phyloP scores from a whole-genome alignment of 768 basidiomycete genomes.

The Amanita phalloides region DNA sequence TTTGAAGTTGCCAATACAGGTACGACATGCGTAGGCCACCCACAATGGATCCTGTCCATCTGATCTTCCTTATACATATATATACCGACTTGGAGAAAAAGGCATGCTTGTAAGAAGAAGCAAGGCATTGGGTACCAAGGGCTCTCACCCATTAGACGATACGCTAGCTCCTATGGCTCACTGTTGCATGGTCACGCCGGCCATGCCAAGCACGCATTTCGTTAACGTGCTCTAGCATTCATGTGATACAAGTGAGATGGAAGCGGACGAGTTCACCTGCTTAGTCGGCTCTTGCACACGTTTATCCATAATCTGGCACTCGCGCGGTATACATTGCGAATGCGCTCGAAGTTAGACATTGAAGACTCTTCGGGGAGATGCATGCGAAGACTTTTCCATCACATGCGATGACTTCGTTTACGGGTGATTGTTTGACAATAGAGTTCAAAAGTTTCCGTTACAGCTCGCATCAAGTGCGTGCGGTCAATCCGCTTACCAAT shows the following conservation, averaged over 20 bases:
- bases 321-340: not conserved
- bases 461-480: not conserved
- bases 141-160: not conserved
- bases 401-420: not conserved
- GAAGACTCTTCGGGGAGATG: not conserved
- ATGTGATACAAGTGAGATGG: not conserved
- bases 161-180: not conserved
- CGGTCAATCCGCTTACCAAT: not conserved
- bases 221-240: not conserved
- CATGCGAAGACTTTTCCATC: not conserved
- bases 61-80: slow-evolving; percentile 51
- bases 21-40: slow-evolving; percentile 42
- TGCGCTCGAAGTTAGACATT: not conserved
- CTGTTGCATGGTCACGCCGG: not conserved
- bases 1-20: slow-evolving; percentile 26
- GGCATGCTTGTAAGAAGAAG: not conserved
- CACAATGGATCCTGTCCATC: slow-evolving; percentile 23
- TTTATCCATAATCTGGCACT: not conserved
- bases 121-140: not conserved
- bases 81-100: slow-evolving; percentile 6
- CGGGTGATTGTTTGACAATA: too few relatives aligned
- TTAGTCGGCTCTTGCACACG: not conserved
- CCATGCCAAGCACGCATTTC: not conserved
- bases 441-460: not conserved
- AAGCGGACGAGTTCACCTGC: not conserved